Conservation (phyloP, 768 basidiomycete genomes). For the Pisolithus sp. region DNA sequence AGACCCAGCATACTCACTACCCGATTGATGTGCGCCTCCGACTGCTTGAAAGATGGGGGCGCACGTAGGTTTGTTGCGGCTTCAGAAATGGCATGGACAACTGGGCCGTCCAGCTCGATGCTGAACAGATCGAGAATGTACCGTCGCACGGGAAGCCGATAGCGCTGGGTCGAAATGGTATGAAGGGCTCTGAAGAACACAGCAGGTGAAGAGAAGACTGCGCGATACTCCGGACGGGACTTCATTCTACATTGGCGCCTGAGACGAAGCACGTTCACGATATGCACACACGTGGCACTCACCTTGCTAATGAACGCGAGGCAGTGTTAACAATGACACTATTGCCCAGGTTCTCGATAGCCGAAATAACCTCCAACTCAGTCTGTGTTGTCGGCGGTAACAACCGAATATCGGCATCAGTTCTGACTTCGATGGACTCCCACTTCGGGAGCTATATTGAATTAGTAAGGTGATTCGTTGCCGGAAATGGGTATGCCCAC, state of each 20-base stretch:
- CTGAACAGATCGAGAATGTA: constrained; percentile 94
- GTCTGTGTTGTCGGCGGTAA: constrained; percentile 58
- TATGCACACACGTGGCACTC: constrained; percentile 16
- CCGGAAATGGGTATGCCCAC: constrained; percentile 39
- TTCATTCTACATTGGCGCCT: constrained; percentile 53
- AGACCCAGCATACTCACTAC: constrained; percentile 61
- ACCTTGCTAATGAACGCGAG: constrained; percentile 85
- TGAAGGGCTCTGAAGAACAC: constrained; percentile 84
- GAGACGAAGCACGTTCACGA: neutral
- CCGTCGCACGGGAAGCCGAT: constrained; percentile 84
- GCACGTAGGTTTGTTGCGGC: constrained; percentile 47
- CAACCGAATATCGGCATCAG: constrained; percentile 40
- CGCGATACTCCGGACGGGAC: constrained; percentile 64
- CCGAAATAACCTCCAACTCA: constrained; percentile 80
- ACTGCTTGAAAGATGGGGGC: constrained; percentile 37
- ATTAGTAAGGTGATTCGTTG: constrained; percentile 2
- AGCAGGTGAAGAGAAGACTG: constrained; percentile 68
- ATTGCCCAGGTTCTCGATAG: constrained; percentile 91
- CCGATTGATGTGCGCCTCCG: constrained; percentile 36
- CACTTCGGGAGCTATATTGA: constrained; percentile 61
- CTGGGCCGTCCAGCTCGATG: constrained; percentile 61
- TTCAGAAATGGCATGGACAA: constrained; percentile 49
- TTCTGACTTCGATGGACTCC: constrained; percentile 33
- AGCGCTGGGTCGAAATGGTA: constrained; percentile 82
- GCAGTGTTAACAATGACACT: constrained; percentile 94